A percentile compares a stretch with the other conserved stretches of the same genome.
Evolutionary conservation across 2,329 filamentous ascomycete genomes (phyloP).

Genomic region (Trichoderma koningiopsis): DNA sequence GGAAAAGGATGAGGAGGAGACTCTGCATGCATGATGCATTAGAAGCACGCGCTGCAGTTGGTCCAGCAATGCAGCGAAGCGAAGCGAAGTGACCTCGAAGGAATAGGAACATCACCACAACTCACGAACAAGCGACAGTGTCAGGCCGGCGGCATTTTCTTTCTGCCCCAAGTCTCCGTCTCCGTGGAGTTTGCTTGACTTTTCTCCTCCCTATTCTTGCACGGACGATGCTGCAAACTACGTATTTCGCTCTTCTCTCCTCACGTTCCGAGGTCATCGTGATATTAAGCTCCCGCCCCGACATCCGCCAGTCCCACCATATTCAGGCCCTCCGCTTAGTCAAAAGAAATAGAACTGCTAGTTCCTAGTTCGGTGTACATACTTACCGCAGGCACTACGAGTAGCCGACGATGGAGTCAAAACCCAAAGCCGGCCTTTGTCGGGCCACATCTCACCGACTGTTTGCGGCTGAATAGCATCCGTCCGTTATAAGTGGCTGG

Average conservation of each 20-base stretch:
- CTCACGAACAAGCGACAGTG: too few species aligned
- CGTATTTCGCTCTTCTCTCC: not conserved
- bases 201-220: not conserved
- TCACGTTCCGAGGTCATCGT: not conserved
- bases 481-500: slow-evolving; percentile 9
- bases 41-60: not conserved
- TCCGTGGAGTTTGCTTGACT: not conserved
- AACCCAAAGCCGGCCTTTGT: slow-evolving; percentile 12
- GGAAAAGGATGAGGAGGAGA: not conserved
- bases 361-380: not conserved
- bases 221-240: not conserved
- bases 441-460: slow-evolving; percentile 21
- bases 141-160: too few species aligned
- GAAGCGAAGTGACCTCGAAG: not conserved
- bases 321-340: slow-evolving; percentile 12
- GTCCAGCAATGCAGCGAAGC: not conserved
- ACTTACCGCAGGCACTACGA: not conserved
- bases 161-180: not conserved
- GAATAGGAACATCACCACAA: too few species aligned
- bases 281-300: not conserved
- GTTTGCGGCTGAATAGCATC: slow-evolving; percentile 20
- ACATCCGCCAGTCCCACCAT: slow-evolving; percentile 6
- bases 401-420: slow-evolving; percentile 1
- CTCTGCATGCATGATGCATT: not conserved
- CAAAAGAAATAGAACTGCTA: not conserved